Conservation (phyloP, 2,329 filamentous ascomycete genomes). For the Xylaria sp. region DNA sequence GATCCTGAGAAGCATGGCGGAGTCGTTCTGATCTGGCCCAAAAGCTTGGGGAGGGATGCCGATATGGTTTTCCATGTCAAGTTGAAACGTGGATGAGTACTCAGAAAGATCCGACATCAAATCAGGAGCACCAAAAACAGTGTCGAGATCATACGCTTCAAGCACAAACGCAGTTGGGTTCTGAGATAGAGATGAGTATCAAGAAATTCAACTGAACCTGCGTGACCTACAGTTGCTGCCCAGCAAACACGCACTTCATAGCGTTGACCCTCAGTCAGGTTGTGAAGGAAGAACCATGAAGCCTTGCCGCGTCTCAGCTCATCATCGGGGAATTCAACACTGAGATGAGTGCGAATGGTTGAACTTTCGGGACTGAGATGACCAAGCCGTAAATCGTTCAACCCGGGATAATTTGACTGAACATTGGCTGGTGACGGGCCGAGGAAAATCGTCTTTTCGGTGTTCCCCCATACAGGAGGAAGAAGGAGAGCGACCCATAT, state of each 20-base stretch:
- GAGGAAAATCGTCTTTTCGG: slow-evolving; percentile 86
- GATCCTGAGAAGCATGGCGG: slow-evolving; percentile 67
- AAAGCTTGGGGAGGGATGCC: slow-evolving; percentile 1
- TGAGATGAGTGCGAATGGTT: slow-evolving; percentile 58
- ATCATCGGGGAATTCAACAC: slow-evolving; percentile 60
- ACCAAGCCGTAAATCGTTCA: slow-evolving; percentile 58
- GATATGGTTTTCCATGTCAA: slow-evolving; percentile 19
- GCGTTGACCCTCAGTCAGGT: slow-evolving; percentile 63
- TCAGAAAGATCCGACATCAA: slow-evolving; percentile 60
- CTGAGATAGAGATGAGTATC: slow-evolving; percentile 40
- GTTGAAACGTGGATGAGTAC: slow-evolving; percentile 52
- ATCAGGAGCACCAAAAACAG: slow-evolving; percentile 56
- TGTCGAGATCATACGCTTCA: slow-evolving; percentile 55
- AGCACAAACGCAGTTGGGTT: slow-evolving; percentile 80
- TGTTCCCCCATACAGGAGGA: slow-evolving; percentile 57
- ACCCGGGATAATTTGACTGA: slow-evolving; percentile 48
- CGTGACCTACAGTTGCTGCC: slow-evolving; percentile 72
- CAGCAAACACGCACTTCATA: slow-evolving; percentile 94
- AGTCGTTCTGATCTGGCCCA: slow-evolving; percentile 33
- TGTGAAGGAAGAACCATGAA: slow-evolving; percentile 74
- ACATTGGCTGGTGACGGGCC: slow-evolving; percentile 57
- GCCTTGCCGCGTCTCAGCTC: slow-evolving; percentile 50
- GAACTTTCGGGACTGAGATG: slow-evolving; percentile 54
- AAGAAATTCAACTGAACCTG: slow-evolving; percentile 15
- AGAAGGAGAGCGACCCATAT: slow-evolving; percentile 15